Conservation (phyloP, 2,329 filamentous ascomycete genomes). For the Trichoderma sp. region DNA sequence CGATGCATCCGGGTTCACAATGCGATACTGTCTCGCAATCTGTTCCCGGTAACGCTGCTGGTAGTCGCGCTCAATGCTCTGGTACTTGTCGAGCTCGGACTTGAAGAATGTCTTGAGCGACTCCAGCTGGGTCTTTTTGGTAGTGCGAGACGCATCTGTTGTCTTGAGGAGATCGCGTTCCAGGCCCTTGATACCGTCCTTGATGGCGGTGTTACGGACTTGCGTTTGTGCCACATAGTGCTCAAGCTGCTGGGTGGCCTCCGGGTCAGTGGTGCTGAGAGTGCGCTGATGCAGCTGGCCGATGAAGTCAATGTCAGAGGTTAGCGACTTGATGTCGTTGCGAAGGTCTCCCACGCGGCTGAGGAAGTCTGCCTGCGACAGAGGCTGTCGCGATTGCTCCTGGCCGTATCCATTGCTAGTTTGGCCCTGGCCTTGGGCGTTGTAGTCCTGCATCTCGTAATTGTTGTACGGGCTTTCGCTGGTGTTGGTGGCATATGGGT, state of each 20-base stretch:
- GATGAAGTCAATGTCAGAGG: constrained; percentile 69
- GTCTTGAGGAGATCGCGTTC: constrained; percentile 72
- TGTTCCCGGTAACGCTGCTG: constrained; percentile 73
- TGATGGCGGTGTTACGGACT: constrained; percentile 73
- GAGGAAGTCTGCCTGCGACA: constrained; percentile 71
- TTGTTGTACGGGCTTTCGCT: constrained; percentile 57
- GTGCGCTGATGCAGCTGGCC: constrained; percentile 72
- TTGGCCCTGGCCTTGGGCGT: constrained; percentile 33
- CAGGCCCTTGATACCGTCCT: constrained; percentile 76
- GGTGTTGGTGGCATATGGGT: constrained; percentile 40
- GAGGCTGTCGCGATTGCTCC: constrained; percentile 39
- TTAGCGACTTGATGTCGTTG: constrained; percentile 68
- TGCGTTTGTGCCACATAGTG: constrained; percentile 71
- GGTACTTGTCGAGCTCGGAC: constrained; percentile 70
- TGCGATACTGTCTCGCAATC: constrained; percentile 78
- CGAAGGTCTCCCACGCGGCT: constrained; percentile 68
- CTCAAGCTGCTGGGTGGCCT: constrained; percentile 63
- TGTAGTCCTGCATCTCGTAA: constrained; percentile 61
- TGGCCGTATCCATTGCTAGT: constrained; percentile 16
- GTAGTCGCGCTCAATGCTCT: constrained; percentile 72
- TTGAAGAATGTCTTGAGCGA: constrained; percentile 74
- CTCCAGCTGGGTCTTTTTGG: constrained; percentile 72
- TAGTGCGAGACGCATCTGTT: constrained; percentile 59
- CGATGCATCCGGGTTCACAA: constrained; percentile 79
- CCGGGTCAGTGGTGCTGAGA: constrained; percentile 65